Evolutionary conservation across 768 basidiomycete species (phyloP).

Genomic region (Daedalea quercina): DNA sequence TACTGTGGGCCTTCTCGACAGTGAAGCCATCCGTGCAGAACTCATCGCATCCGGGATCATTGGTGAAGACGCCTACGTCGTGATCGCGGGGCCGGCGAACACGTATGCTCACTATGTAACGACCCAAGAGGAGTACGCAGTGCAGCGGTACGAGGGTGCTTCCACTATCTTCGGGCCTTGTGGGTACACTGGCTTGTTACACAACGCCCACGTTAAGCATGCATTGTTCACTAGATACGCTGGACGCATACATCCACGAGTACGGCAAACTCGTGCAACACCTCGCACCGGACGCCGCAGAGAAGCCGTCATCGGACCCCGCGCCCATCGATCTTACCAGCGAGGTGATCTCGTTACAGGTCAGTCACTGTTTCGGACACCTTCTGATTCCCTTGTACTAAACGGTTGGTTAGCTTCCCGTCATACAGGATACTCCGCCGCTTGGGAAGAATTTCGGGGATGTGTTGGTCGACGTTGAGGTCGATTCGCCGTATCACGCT

Average conservation of each 20-base stretch:
- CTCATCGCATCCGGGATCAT: slow-evolving; percentile 60
- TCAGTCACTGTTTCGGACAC: slow-evolving; percentile 13
- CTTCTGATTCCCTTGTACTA: background rate
- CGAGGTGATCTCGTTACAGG: slow-evolving; percentile 64
- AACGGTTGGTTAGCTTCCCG: slow-evolving; percentile 37
- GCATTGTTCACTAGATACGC: slow-evolving; percentile 41
- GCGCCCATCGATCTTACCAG: slow-evolving; percentile 59
- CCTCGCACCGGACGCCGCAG: slow-evolving; percentile 43
- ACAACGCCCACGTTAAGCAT: background rate
- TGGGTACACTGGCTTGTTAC: slow-evolving; percentile 27
- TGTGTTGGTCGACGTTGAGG: slow-evolving; percentile 48
- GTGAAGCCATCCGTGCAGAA: slow-evolving; percentile 58
- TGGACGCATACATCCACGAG: slow-evolving; percentile 78
- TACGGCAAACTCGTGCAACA: slow-evolving; percentile 61
- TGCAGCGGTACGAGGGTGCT: slow-evolving; percentile 78
- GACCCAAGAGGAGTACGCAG: slow-evolving; percentile 64
- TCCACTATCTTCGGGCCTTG: slow-evolving; percentile 74
- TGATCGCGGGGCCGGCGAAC: slow-evolving; percentile 77
- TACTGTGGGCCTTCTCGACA: slow-evolving; percentile 18
- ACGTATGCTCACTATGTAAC: slow-evolving; percentile 73
- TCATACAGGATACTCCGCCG: slow-evolving; percentile 54
- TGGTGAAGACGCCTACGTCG: slow-evolving; percentile 65
- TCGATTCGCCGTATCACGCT: slow-evolving; percentile 38
- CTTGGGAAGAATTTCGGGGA: slow-evolving; percentile 56
- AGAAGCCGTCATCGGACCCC: slow-evolving; percentile 52